Base-by-base conservation (phyloP, 139 green algal species). In the Limnomonas spitsbergensis region DNA sequence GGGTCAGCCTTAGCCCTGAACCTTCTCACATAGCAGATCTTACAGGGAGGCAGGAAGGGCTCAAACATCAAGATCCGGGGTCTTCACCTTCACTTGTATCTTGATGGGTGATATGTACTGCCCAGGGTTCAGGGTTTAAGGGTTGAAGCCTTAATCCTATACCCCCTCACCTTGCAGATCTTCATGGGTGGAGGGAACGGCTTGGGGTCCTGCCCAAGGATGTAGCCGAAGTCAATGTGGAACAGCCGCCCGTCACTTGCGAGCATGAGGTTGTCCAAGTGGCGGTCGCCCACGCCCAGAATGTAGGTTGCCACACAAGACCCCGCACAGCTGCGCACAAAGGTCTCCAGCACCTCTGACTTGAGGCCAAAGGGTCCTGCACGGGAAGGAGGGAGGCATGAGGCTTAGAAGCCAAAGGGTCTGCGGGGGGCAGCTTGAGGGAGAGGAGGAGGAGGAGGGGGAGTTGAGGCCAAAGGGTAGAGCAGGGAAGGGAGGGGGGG, bases 251-350 rank as follows among this genome's bases (percentile, higher is more conserved):
- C 95, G 78, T 97, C 90, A 40, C 82, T 77, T 4, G 47, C 71
- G 9, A 99, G 85, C 93, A 99, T 95, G 68, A 99, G 84, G 88
- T 99, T 99, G 88, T 99, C 95, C 40, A 95, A 80, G 87, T 98
- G 95, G n/a, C 94, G 79, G 84, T 99, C 95, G 4, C 95, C 95
- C 32, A 98, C 89, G 29, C 95, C 96, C 61, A 99, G 87, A 66
- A 99, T 92, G 89, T 98, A 98, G 1, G 95, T 99, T 82, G 97
- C 96, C 4, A 99, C 96, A 75, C 91, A 97, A 82, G 97, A 98
- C 4, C 96, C 96, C 0, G 96, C 96, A 77, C 92, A 98, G 71
- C 83, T 93, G n/a, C 88, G 86, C 42, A 99, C 90, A 88, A 98
- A 99, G 1, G 87, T 96, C 66, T 94, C 84, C 31, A 97, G 69